Evolutionary conservation across 768 basidiomycete genomes (phyloP).

Genomic region (Naganishia vaughanmartiniae): DNA sequence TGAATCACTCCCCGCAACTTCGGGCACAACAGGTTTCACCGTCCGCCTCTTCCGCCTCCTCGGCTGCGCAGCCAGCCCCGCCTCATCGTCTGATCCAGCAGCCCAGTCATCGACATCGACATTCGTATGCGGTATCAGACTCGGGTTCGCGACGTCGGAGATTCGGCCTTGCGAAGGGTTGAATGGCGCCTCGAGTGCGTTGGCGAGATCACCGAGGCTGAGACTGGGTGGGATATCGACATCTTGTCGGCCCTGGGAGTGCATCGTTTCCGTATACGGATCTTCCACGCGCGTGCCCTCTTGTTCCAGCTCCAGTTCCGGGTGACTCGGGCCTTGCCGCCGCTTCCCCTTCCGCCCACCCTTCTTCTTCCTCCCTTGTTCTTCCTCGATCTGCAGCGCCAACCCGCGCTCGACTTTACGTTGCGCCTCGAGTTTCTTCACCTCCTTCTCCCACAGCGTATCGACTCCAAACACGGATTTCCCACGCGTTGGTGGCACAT

Average conservation of each 20-base stretch:
- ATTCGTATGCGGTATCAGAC: not conserved
- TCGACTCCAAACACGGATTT: slow-evolving; percentile 91
- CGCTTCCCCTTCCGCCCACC: slow-evolving; percentile 56
- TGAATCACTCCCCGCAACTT: slow-evolving; percentile 25
- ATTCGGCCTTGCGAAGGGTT: not conserved
- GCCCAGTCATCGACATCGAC: slow-evolving; percentile 38
- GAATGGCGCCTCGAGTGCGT: slow-evolving; percentile 1
- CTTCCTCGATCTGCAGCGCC: not conserved
- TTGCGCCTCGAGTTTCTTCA: slow-evolving; percentile 73
- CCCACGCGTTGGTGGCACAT: slow-evolving; percentile 54
- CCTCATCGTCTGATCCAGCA: slow-evolving; percentile 32
- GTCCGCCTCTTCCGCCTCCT: slow-evolving; percentile 17
- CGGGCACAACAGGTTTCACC: not conserved
- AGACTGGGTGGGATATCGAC: not conserved
- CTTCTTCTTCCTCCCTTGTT: slow-evolving; percentile 42
- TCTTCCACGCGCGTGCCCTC: slow-evolving; percentile 40
- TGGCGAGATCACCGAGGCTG: slow-evolving; percentile 5
- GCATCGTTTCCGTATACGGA: slow-evolving; percentile 14
- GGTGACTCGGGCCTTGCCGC: slow-evolving; percentile 53
- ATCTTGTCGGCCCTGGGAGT: not conserved
- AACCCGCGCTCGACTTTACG: slow-evolving; percentile 63
- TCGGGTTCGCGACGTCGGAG: not conserved
- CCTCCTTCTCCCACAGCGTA: slow-evolving; percentile 85
- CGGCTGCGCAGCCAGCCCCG: not conserved
- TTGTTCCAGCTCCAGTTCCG: slow-evolving; percentile 58